A percentile compares a stretch with the other conserved stretches of the same genome.
These are phyloP conservation scores for Acanthamoeba castellanii DNA, from an alignment of 208 protist genomes.

Conservation along the genomic window DNA sequence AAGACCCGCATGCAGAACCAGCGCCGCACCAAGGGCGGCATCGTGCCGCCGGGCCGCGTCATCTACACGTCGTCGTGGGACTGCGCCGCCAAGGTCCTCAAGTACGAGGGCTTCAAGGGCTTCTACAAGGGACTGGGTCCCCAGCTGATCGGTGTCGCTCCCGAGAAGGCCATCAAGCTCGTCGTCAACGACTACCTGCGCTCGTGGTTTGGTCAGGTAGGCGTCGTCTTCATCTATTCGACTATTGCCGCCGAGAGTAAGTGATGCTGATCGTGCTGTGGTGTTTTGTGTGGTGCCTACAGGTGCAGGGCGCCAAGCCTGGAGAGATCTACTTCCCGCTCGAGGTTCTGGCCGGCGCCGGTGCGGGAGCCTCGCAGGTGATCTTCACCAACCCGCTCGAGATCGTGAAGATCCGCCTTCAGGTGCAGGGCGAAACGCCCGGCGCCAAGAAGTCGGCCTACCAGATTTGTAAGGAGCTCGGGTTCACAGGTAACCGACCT, in stretches of 20 bases:
- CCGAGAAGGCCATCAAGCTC: slow-evolving; percentile 90
- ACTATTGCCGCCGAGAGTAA: background rate
- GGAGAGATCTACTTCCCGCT: slow-evolving; percentile 87
- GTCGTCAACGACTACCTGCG: slow-evolving; percentile 87
- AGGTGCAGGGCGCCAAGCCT: slow-evolving; percentile 56
- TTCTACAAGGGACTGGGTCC: slow-evolving; percentile 86
- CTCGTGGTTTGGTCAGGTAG: slow-evolving; percentile 77
- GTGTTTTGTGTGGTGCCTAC: background rate
- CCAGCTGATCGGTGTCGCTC: slow-evolving; percentile 89
- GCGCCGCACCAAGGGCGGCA: slow-evolving; percentile 68
- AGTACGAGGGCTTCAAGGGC: slow-evolving; percentile 80
- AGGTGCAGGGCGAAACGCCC: slow-evolving; percentile 81
- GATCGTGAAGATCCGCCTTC: slow-evolving; percentile 89
- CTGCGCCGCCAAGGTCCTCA: slow-evolving; percentile 52
- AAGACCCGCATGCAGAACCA: slow-evolving; percentile 90
- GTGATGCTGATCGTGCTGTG: background rate
- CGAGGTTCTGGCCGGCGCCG: slow-evolving; percentile 85
- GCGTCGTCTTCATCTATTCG: background rate
- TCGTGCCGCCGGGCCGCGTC: slow-evolving; percentile 34
- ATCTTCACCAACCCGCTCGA: slow-evolving; percentile 90
- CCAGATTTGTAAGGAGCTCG: slow-evolving; percentile 84
- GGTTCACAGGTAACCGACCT: slow-evolving; percentile 74
- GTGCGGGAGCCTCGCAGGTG: slow-evolving; percentile 86
- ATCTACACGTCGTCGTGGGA: slow-evolving; percentile 57
- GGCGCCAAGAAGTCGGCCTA: slow-evolving; percentile 80